Evolutionary conservation across 108 stramenopile genomes (phyloP).

Genomic region (Nitzschia sp.): DNA sequence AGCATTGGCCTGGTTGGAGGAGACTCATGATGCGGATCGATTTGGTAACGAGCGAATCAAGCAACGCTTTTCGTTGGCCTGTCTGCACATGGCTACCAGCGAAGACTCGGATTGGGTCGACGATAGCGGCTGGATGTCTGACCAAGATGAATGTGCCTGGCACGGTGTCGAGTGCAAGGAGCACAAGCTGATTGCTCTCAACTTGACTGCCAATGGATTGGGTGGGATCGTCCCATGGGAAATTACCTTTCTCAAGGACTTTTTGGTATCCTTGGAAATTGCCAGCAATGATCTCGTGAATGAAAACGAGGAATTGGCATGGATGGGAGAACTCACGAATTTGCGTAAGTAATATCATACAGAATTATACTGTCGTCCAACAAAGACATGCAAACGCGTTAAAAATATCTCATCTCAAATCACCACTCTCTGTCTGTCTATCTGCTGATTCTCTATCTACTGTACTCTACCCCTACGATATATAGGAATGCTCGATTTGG

Average conservation of each 20-base stretch:
- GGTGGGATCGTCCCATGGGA: constrained; percentile 36
- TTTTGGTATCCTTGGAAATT: constrained; percentile 13
- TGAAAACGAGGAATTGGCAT: constrained; percentile 29
- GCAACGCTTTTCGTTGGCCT: constrained; percentile 24
- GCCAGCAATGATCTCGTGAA: constrained; percentile 24
- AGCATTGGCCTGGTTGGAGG: constrained; percentile 10
- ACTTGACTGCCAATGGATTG: constrained; percentile 31
- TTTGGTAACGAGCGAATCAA: neutral
- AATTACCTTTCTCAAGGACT: constrained; percentile 11
- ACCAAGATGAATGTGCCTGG: constrained; percentile 50
- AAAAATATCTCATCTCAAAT: no score
- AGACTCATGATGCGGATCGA: neutral
- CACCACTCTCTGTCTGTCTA: no score
- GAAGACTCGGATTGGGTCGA: constrained; percentile 4
- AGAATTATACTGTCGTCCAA: neutral
- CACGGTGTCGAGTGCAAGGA: constrained; percentile 44
- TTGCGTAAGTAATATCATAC: constrained; percentile 14
- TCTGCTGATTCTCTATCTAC: neutral
- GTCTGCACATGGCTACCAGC: constrained; percentile 12
- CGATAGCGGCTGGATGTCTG: constrained; percentile 34
- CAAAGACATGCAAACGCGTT: neutral
- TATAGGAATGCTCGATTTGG: constrained; percentile 23
- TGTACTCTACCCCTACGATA: neutral
- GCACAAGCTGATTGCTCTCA: constrained; percentile 30
- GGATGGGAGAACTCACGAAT: constrained; percentile 40